These are phyloP conservation scores for Eremothecium coryli DNA, from an alignment of 1,139 yeast genomes.

Conservation along the genomic window DNA sequence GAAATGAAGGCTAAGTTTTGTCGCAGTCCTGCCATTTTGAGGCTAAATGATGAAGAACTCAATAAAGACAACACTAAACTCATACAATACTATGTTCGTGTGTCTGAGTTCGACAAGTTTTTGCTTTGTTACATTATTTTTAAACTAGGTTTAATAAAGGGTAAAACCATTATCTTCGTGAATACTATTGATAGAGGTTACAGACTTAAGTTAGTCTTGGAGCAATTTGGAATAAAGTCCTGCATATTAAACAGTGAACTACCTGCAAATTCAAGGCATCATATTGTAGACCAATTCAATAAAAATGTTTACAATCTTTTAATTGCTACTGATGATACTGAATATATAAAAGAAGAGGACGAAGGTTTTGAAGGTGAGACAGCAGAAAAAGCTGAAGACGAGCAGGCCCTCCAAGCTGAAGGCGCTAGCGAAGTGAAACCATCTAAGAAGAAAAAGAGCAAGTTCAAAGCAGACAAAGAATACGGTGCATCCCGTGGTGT, in stretches of 20 bases:
- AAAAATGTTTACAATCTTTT: conserved; percentile 77
- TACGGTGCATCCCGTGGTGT: conserved; percentile 97
- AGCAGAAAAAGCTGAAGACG: conserved; percentile 16
- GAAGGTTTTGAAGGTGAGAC: conserved; percentile 26
- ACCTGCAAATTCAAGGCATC: conserved; percentile 87
- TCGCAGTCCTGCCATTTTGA: conserved; percentile 75
- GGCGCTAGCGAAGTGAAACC: conserved; percentile 16
- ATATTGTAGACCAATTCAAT: conserved; percentile 91
- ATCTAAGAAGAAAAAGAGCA: conserved; percentile 28
- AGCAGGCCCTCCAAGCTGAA: conserved; percentile 12
- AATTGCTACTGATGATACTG: conserved; percentile 92
- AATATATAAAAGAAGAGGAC: conserved; percentile 46
- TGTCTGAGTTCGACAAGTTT: conserved; percentile 86
- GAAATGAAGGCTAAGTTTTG: conserved; percentile 70
- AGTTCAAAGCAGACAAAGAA: conserved; percentile 50
- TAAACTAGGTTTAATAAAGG: conserved; percentile 80
- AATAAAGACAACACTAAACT: conserved; percentile 48
- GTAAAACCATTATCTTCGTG: conserved; percentile 85
- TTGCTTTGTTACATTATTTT: conserved; percentile 82
- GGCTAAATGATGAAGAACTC: conserved; percentile 59
- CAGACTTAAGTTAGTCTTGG: conserved; percentile 78
- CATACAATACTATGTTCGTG: conserved; percentile 77
- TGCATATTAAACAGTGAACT: conserved; percentile 88
- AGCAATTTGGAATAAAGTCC: conserved; percentile 86
- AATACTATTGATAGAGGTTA: conserved; percentile 94